phyloP scores from a whole-genome alignment of 2,329 filamentous ascomycete species.

The Alternaria sp. region DNA sequence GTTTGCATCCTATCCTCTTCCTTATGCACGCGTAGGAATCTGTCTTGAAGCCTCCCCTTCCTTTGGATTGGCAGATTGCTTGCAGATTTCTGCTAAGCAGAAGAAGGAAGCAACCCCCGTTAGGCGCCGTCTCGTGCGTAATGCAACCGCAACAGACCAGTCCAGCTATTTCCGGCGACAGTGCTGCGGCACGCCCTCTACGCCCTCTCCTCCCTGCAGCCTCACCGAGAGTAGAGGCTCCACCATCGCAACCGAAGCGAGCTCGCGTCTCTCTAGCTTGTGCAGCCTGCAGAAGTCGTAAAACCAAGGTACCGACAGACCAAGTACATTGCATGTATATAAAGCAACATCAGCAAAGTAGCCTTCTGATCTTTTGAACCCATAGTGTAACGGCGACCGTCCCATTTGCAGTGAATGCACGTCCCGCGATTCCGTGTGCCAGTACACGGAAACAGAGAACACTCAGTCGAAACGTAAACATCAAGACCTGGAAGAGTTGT shows the following conservation, averaged over 20 bases:
- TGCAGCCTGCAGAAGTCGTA: conserved; percentile 23
- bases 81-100: not conserved
- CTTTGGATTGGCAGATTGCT: not conserved
- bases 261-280: conserved; percentile 23
- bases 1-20: not conserved
- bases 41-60: not conserved
- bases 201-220: conserved; percentile 21
- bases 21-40: not conserved
- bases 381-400: conserved; percentile 23
- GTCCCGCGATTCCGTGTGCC: conserved; percentile 16
- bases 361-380: not conserved
- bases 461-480: conserved; percentile 22
- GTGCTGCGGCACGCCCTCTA: conserved; percentile 10
- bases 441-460: conserved; percentile 23
- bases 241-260: conserved; percentile 14
- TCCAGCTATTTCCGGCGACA: conserved; percentile 3
- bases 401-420: conserved; percentile 24
- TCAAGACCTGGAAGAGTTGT: conserved; percentile 20
- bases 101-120: not conserved
- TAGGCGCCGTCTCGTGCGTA: not conserved
- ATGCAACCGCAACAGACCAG: conserved; percentile 3
- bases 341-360: not conserved
- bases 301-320: conserved; percentile 22
- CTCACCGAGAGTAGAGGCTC: conserved; percentile 8
- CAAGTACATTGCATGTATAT: not conserved